phyloP scores from a whole-genome alignment of 2,329 filamentous ascomycete species.

The Cyclaneusma minus region DNA sequence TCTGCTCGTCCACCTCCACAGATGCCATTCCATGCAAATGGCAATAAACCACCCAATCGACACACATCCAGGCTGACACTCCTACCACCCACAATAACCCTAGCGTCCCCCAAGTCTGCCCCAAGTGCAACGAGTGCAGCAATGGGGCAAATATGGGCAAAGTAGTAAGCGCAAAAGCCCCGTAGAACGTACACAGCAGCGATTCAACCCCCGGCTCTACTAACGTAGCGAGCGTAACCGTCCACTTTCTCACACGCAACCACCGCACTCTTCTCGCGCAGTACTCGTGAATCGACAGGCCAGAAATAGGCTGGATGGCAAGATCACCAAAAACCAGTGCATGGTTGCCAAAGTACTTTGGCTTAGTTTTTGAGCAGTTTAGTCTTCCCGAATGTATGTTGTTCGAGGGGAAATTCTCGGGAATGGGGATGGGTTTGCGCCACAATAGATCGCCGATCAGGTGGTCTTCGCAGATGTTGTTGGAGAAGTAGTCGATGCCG shows the following conservation, averaged over 20 bases:
- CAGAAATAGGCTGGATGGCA: constrained; percentile 76
- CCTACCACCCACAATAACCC: constrained; percentile 47
- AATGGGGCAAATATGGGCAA: constrained; percentile 49
- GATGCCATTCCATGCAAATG: constrained; percentile 60
- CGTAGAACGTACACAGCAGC: constrained; percentile 67
- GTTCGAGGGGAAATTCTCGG: constrained; percentile 20
- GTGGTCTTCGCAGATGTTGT: constrained; percentile 96
- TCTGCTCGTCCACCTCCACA: constrained; percentile 54
- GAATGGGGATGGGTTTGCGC: constrained; percentile 42
- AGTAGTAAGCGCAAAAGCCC: constrained; percentile 64
- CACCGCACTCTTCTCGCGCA: constrained; percentile 71
- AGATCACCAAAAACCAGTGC: constrained; percentile 72
- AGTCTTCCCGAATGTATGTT: constrained; percentile 20
- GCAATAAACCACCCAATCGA: constrained; percentile 61
- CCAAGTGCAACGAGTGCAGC: constrained; percentile 31
- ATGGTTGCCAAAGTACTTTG: too few species aligned
- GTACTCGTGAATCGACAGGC: constrained; percentile 65
- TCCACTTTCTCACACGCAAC: constrained; percentile 89
- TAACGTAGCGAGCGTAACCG: constrained; percentile 73
- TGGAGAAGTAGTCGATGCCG: constrained; percentile 85
- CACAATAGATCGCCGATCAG: constrained; percentile 86
- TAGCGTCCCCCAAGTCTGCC: constrained; percentile 55
- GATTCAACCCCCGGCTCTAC: constrained; percentile 89
- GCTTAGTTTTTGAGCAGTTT: too few species aligned
- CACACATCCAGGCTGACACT: constrained; percentile 53